Base-by-base conservation (phyloP, 352 stramenopile species). In the Labyrinthula sp. region DNA sequence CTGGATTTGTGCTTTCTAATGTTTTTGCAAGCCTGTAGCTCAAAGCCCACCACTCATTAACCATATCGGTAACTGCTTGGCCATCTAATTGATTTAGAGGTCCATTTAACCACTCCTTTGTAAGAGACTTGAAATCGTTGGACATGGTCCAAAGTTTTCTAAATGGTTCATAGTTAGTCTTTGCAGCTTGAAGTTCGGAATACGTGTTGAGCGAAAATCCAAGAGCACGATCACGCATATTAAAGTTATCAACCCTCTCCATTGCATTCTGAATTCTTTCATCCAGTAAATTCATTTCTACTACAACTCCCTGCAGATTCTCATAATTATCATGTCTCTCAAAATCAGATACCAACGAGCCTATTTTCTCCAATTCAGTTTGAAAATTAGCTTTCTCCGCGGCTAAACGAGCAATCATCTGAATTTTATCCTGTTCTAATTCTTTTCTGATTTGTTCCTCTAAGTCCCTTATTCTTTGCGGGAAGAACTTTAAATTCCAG, bases 221-320 rank as follows among this genome's bases (percentile, higher is more conserved):
- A 58, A 93, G 92, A 1, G 91, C 75, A 1, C 72, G 67, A 48
- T 93, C 81, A 6, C 82, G 67, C 6, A 67, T 61, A 38, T 93
- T 92, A 45, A 92, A 93, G 47, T 92, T 77, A 3, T 68, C 56
- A 0, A 72, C 78, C 34, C 87, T 84, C 5, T 67, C 62, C 31
- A 85, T 85, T 5, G 81, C 81, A 20, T 89, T 75, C 24, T 84
- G 72, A 0, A 93, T 61, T 1, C 73, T 65, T 25, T 90, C 78
- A 47, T 85, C 83, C 8, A 88, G 47, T 5, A 60, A 77, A 17
- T 82, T 70, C 0, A 78, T 75, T 2, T 73, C 60, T 23, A 38
- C 59, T 27, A 68, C 59, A 14, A 57, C 30, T 22, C 58, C 61
- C 9, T 43, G 41, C 23, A 83, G 77, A 33, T 85, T 73, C 1